Evolutionary conservation across 805 yeast species (phyloP).

Genomic region (Sungouiozyma ichnusensis): DNA sequence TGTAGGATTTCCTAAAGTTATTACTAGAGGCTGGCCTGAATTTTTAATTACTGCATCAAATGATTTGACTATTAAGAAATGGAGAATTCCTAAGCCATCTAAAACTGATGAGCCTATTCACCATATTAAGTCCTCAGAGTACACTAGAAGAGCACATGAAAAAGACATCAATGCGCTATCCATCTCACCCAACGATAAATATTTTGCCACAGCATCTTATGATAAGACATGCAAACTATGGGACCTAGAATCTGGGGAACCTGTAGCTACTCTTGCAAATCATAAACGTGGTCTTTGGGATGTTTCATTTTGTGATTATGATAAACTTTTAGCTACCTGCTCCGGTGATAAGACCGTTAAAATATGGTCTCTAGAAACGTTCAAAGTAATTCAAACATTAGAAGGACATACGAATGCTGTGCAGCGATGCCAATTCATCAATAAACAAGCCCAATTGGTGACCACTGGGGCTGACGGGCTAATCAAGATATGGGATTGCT

Average conservation of each 20-base stretch:
- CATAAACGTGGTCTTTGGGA: constrained; percentile 96
- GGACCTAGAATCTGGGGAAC: constrained; percentile 80
- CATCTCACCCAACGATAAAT: constrained; percentile 80
- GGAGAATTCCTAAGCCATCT: constrained; percentile 55
- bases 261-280: constrained; percentile 72
- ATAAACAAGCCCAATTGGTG: constrained; percentile 55
- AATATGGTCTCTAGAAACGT: constrained; percentile 79
- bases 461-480: constrained; percentile 90
- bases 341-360: constrained; percentile 88
- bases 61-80: constrained; percentile 77
- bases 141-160: constrained; percentile 92
- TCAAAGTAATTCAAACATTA: constrained; percentile 65
- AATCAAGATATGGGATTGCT: constrained; percentile 78
- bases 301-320: constrained; percentile 69
- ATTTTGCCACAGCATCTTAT: constrained; percentile 87
- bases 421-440: constrained; percentile 65
- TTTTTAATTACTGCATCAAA: constrained; percentile 75
- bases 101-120: constrained; percentile 15
- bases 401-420: constrained; percentile 94
- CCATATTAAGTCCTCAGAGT: constrained; percentile 54
- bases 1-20: constrained; percentile 56
- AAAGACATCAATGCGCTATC: constrained; percentile 89
- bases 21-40: constrained; percentile 38
- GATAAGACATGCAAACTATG: constrained; percentile 88
- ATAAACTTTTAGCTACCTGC: constrained; percentile 67